Evolutionary conservation across 2,329 filamentous ascomycete species (phyloP).

Genomic region (Talaromyces sp.): DNA sequence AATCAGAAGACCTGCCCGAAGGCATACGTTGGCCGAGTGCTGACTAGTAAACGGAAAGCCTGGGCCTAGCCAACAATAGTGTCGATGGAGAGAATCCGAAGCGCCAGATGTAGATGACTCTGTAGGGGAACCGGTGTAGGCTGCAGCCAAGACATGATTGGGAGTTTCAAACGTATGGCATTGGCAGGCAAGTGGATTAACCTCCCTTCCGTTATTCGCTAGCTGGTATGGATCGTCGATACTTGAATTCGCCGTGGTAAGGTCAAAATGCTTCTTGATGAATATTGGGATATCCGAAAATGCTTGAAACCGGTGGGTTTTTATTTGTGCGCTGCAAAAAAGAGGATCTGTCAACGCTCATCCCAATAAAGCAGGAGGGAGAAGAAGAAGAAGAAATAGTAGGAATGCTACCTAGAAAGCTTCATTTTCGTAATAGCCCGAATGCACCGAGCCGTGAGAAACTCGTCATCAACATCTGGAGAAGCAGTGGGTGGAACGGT

Average conservation of each 20-base stretch:
- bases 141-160: slow-evolving; percentile 23
- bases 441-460: slow-evolving; percentile 35
- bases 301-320: slow-evolving; percentile 43
- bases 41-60: slow-evolving; percentile 39
- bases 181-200: slow-evolving; percentile 28
- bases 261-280: slow-evolving; percentile 42
- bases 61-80: slow-evolving; percentile 14
- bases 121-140: slow-evolving; percentile 29
- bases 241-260: slow-evolving; percentile 27
- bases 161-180: slow-evolving; percentile 27
- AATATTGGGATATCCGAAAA: slow-evolving; percentile 45
- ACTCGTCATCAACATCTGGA: slow-evolving; percentile 28
- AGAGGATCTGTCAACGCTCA: neutral
- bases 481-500: slow-evolving; percentile 20
- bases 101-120: slow-evolving; percentile 29
- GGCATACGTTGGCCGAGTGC: slow-evolving; percentile 38
- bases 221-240: slow-evolving; percentile 14
- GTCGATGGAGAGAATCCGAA: slow-evolving; percentile 20
- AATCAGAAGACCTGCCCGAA: slow-evolving; percentile 36
- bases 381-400: neutral
- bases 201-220: slow-evolving; percentile 17
- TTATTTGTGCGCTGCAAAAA: slow-evolving; percentile 38
- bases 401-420: slow-evolving; percentile 32
- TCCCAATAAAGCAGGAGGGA: neutral
- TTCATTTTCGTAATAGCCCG: slow-evolving; percentile 41